phyloP scores from a whole-genome alignment of 805 yeast species.

The Maudiozyma saulgeensis region DNA sequence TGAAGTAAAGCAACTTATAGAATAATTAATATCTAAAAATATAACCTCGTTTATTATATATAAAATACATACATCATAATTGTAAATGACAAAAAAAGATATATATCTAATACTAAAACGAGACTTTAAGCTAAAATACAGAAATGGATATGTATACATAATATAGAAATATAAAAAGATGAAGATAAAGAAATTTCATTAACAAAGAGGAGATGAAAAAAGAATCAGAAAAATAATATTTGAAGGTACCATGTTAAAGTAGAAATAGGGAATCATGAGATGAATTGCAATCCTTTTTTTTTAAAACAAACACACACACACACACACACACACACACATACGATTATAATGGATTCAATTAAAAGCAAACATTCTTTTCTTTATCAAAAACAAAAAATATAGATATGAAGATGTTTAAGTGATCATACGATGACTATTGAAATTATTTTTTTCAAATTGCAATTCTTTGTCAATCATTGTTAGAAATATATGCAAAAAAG shows the following conservation, averaged over 20 bases:
- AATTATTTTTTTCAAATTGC: not conserved
- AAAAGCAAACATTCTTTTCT: too few species aligned
- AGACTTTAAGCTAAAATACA: slow-evolving; percentile 5
- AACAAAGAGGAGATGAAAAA: not conserved
- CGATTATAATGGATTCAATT: too few species aligned
- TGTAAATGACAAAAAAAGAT: not conserved
- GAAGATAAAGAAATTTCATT: not conserved
- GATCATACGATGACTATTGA: not conserved
- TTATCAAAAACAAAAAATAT: not conserved
- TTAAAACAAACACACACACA: too few species aligned
- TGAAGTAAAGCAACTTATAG: too few species aligned
- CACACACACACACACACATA: too few species aligned
- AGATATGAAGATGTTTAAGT: too few species aligned
- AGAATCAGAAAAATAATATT: not conserved
- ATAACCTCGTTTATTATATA: too few species aligned
- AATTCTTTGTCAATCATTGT: too few species aligned
- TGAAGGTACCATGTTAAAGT: too few species aligned
- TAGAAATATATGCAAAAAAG: not conserved
- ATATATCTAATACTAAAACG: not conserved
- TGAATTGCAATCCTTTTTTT: too few species aligned
- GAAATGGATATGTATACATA: slow-evolving; percentile 5
- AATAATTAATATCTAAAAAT: too few species aligned
- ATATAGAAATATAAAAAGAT: not conserved
- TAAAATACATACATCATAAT: too few species aligned
- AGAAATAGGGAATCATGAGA: not conserved